phyloP scores from a whole-genome alignment of 1,139 yeast genomes.

The Lodderomyces jiufengensis region DNA sequence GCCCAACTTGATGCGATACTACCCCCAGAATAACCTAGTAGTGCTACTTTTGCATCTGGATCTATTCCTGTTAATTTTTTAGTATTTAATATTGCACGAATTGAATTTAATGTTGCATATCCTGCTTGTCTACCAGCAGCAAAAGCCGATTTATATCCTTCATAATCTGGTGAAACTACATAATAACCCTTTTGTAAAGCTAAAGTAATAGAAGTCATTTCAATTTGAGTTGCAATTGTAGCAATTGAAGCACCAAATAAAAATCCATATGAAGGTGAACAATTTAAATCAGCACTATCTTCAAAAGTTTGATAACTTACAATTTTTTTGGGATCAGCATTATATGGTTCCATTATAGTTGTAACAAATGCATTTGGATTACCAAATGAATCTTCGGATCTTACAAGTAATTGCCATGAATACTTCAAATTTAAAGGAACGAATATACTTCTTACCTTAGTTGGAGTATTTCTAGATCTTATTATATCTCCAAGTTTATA shows the following conservation, averaged over 20 bases:
- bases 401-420: conserved; percentile 29
- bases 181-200: conserved; percentile 24
- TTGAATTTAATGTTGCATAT: conserved; percentile 19
- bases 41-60: conserved; percentile 17
- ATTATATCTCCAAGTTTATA: conserved; percentile 25
- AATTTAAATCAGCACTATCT: conserved; percentile 13
- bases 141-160: conserved; percentile 20
- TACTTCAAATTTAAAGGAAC: conserved; percentile 13
- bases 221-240: conserved; percentile 17
- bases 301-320: conserved; percentile 17
- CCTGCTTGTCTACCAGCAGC: conserved; percentile 24
- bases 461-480: conserved; percentile 22
- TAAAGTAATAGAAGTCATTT: conserved; percentile 18
- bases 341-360: conserved; percentile 29
- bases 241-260: conserved; percentile 11
- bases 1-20: conserved; percentile 29
- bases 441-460: conserved; percentile 15
- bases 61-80: conserved; percentile 20
- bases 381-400: conserved; percentile 30
- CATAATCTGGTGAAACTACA: conserved; percentile 26
- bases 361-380: conserved; percentile 30
- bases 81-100: conserved; percentile 19
- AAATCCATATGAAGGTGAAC: conserved; percentile 16
- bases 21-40: conserved; percentile 32
- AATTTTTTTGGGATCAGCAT: conserved; percentile 21